Evolutionary conservation across 2,329 filamentous ascomycete genomes (phyloP), one percentile per base, ranked within the genome.

Genomic region (Diaporthe capsici): DNA sequence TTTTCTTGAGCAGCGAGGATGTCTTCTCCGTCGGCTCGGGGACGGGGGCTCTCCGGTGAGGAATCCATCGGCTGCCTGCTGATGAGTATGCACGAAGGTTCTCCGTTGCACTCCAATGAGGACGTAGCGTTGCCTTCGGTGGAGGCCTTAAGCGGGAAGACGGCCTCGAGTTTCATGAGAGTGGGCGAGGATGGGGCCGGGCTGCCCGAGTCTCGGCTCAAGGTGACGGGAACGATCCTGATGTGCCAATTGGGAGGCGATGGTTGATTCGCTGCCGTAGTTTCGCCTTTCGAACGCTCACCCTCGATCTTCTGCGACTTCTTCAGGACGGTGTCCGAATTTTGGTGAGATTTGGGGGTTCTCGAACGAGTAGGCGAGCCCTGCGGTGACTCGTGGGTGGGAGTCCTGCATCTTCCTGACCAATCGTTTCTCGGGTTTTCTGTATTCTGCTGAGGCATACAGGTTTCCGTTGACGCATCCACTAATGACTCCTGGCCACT

Each of bases 11-110:
- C 22, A 20, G 34, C 17, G 20, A n/a, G 28, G 20, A 31, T 22
- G 7, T 28, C 53, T n/a, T 55, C 51, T 17, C 34, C 25, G 7
- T 22, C 20, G 12, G 65, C 42, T 25, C 58, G 51, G 28, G 20
- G 25, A 15, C 15, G 28, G 10, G 39, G n/a, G n/a, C 49, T 25
- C 9, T 22, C 42, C 8, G 58, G 58, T 17, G n/a, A 55, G 4
- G 13, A 13, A 42, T 44, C 10, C 22, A 53, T 17, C 8, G 42
- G 75, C 20, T 25, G 25, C 61, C 44, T 25, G 2, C 67, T 60
- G 28, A 76, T 68, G 13, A 47, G 55, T 28, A 75, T 75, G 28
- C 61, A 61, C 17, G 75, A 72, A 17, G 49, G 34, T 25, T 75
- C 72, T 25, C 60, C 44, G 9, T 31, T 61, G 15, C 39, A 60